Percentiles rank a stretch among this genome's conserved stretches.
These are phyloP conservation scores for Talaromyces verruculosus DNA, from an alignment of 2,329 filamentous ascomycete genomes.

Conservation along the genomic window DNA sequence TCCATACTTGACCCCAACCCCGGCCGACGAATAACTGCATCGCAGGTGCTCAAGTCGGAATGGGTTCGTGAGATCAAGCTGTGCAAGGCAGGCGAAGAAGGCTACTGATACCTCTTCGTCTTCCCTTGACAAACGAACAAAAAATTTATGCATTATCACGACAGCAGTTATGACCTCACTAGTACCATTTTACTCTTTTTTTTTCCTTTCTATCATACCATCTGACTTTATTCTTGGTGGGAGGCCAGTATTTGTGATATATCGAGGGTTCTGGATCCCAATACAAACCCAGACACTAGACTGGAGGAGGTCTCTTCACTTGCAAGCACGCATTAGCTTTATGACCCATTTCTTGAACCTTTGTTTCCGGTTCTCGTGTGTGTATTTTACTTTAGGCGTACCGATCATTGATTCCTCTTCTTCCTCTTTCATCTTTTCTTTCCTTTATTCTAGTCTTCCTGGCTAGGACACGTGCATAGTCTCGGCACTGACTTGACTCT, in stretches of 20 bases:
- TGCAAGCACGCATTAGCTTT: not conserved
- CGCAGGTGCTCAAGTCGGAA: conserved; percentile 95
- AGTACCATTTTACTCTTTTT: conserved; percentile 11
- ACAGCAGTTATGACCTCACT: conserved; percentile 12
- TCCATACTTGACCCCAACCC: conserved; percentile 96
- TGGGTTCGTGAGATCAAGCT: conserved; percentile 98
- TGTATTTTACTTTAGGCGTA: conserved; percentile 22
- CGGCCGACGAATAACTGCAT: conserved; percentile 85
- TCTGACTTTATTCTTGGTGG: conserved; percentile 15
- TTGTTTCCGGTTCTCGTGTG: conserved; percentile 6
- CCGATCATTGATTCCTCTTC: conserved; percentile 21
- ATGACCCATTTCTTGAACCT: not conserved
- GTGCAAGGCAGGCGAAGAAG: conserved; percentile 95
- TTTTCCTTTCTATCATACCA: not conserved
- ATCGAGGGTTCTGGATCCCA: conserved; percentile 23
- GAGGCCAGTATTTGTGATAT: conserved; percentile 20
- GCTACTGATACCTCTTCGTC: conserved; percentile 58
- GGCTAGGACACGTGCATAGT: not conserved
- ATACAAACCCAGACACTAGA: conserved; percentile 1
- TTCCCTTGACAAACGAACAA: conserved; percentile 13
- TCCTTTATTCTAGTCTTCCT: not conserved
- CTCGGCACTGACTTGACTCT: not conserved
- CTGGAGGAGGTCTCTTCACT: conserved; percentile 12
- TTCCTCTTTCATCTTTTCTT: conserved; percentile 19
- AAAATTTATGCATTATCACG: conserved; percentile 16